Base-by-base conservation (phyloP, 2,329 filamentous ascomycete genomes). In the Fusarium hostae region DNA sequence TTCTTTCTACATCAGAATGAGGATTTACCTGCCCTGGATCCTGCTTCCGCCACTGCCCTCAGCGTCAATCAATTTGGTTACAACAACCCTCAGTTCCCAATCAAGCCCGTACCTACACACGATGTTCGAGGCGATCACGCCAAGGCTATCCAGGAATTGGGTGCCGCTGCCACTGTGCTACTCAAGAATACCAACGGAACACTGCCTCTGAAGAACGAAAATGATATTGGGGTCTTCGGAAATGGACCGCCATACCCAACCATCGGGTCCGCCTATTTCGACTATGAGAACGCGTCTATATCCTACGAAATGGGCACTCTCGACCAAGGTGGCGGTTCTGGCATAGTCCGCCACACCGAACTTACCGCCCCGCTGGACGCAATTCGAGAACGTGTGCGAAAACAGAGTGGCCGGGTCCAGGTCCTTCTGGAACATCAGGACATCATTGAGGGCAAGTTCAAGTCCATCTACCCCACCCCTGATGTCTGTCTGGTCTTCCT, bases 121-220 rank as follows among this genome's bases (percentile, higher is more conserved):
- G 81, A 83, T 52, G 82, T 83, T 52, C 85, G 86, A 1, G 88
- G 84, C 34, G 83, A 90, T 72, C 86, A 90, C 41, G 88, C 84
- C 20, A 78, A 84, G 6, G 78, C 90, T 6, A 83, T 88, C 70
- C 84, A 87, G 48, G 86, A 86, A 84, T 86, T 90, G 70, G 85
- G 78, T 30, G 78, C 80, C 15, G 79, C 78, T 60, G 91, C 90
- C 35, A 91, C 88, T n/a, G 88, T 94, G 15, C 85, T 95, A 5
- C 83, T 95, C 67, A 95, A 95, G 85, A 94, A 94, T 81, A 82
- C 82, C 26, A 85, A 85, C 68, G 85, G 85, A 34, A 85, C 85
- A 6, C 83, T 94, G 12, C 92, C 92, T 1, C 82, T 89, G 47
- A 85, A 85, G 74, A 80, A 80, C 2, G 84, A 84, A 89, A 79